A percentile compares a stretch with the other conserved stretches of the same genome.
Conservation (phyloP, 306 rosid genomes). For the Geum urbanum region DNA sequence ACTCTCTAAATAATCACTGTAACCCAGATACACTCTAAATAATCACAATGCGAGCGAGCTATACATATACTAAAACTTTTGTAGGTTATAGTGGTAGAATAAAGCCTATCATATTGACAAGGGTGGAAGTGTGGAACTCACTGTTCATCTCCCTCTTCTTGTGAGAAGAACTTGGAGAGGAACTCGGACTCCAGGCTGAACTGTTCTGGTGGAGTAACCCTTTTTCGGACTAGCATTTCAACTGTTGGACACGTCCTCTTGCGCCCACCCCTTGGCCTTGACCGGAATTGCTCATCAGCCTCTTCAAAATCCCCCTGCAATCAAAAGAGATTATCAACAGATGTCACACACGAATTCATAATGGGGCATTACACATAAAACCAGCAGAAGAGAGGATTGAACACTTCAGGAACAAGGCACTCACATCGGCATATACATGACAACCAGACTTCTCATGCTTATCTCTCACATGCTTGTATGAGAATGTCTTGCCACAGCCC, state of each 20-base stretch:
- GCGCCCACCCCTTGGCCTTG: conserved; percentile 74
- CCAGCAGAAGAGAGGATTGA: not conserved
- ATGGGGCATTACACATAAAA: not conserved
- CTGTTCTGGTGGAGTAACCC: conserved; percentile 58
- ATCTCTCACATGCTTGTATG: conserved; percentile 87
- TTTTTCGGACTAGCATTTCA: conserved; percentile 72
- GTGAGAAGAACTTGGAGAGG: conserved; percentile 28
- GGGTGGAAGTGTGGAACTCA: not conserved
- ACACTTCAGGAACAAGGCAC: conserved; percentile 25
- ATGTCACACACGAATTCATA: conserved; percentile 4
- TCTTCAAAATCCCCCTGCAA: conserved; percentile 82
- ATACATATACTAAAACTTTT: not conserved
- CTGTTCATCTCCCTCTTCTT: conserved; percentile 16
- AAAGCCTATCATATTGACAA: not conserved
- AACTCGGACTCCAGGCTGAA: conserved; percentile 26
- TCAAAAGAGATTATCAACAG: not conserved
- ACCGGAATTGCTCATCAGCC: conserved; percentile 60
- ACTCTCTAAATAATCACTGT: not conserved
- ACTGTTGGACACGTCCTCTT: conserved; percentile 63
- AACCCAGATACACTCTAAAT: not conserved
- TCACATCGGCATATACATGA: conserved; percentile 60
- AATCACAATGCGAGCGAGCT: not conserved
- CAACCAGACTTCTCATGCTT: conserved; percentile 60
- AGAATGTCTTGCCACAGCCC: conserved; percentile 82
- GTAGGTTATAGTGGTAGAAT: not conserved